These are phyloP conservation scores for Cicer arietinum DNA, from an alignment of 306 rosid species.

Conservation along the genomic window DNA sequence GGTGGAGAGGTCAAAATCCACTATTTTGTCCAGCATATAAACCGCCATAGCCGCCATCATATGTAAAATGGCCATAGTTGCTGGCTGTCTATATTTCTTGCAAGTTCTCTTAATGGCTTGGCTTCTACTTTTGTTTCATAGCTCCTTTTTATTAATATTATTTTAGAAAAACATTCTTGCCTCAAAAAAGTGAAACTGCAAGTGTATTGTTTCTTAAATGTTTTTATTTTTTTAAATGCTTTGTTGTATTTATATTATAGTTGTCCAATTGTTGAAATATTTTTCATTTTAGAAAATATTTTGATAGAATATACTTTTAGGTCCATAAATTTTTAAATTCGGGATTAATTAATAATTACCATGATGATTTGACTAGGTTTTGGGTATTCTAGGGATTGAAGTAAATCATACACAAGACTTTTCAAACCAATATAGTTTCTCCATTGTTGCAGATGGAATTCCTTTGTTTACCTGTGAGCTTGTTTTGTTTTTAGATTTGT, in stretches of 20 bases:
- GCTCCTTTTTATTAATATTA: background rate
- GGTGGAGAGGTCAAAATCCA: too few species aligned
- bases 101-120: constrained; percentile 18
- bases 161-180: background rate
- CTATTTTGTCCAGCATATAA: too few species aligned
- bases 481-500: constrained; percentile 15
- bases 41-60: too few species aligned
- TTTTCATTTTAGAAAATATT: background rate
- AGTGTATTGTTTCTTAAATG: background rate
- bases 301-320: background rate
- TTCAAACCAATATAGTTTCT: constrained; percentile 26
- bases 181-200: background rate
- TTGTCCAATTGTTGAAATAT: constrained; percentile 11
- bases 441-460: constrained; percentile 28
- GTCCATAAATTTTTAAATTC: background rate
- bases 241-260: background rate
- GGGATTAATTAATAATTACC: background rate
- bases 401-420: constrained; percentile 8
- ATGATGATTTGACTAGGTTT: background rate
- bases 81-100: too few species aligned
- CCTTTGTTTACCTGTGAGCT: constrained; percentile 21
- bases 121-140: constrained; percentile 8
- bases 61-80: too few species aligned
- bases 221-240: background rate
- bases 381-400: constrained; percentile 29